Conservation (phyloP, 495 filamentous ascomycete genomes). For the Neurospora sp. region DNA sequence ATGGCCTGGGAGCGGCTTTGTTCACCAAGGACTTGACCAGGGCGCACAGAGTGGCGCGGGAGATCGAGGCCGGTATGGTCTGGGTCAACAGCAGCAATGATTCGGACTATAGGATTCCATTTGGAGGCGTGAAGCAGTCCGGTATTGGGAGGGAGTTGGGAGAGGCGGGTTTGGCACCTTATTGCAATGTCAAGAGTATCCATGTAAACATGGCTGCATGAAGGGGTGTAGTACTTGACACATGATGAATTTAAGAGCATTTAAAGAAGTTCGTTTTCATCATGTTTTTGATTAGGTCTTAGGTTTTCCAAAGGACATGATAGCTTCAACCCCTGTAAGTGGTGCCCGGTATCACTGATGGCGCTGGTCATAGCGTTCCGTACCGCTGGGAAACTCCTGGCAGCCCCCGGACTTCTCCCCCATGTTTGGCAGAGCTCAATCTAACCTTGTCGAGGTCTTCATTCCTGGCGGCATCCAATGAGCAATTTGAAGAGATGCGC, state of each 20-base stretch:
- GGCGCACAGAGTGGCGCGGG: conserved; percentile 73
- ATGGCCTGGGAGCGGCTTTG: conserved; percentile 76
- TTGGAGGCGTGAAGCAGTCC: conserved; percentile 92
- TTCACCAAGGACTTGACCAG: conserved; percentile 75
- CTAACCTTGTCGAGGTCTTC: not conserved
- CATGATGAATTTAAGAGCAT: not conserved
- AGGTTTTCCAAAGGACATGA: too few species aligned
- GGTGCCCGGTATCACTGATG: not conserved
- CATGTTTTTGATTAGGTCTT: too few species aligned
- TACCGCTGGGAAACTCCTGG: not conserved
- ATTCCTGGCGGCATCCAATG: not conserved
- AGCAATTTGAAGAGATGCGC: not conserved
- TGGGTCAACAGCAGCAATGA: conserved; percentile 91
- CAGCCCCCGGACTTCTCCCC: not conserved
- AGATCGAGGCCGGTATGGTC: conserved; percentile 90
- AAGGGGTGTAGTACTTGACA: not conserved
- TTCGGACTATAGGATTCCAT: conserved; percentile 65
- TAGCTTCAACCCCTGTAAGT: not conserved
- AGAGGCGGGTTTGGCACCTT: conserved; percentile 74
- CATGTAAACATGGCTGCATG: conserved; percentile 59
- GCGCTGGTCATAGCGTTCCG: not conserved
- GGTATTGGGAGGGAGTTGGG: conserved; percentile 86
- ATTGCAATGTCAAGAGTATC: conserved; percentile 69
- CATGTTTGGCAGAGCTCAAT: not conserved
- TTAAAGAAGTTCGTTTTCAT: not conserved